Base-by-base conservation (phyloP, 2,329 filamentous ascomycete species). In the Botrytis fabae region DNA sequence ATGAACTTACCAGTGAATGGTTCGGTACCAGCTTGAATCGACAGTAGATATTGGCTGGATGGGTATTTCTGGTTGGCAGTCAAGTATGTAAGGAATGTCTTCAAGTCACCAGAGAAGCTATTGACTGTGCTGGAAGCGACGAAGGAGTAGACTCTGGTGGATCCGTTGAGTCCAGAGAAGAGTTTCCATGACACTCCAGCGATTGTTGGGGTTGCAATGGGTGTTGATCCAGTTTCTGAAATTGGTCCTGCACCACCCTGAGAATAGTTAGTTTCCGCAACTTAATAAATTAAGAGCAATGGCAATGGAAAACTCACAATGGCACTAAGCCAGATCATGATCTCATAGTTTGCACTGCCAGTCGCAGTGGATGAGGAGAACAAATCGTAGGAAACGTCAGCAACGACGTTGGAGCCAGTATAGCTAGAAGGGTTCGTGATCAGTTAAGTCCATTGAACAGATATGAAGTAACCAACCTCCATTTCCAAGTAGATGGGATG, bases 291-390 rank as follows among this genome's bases (percentile, higher is more conserved):
- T 6, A 7, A 42, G 18, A 1, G 6, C 12, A 32, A 42, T 32
- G 8, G 2, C 14, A 38, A 9, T 25, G 12, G 28, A n/a, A 16
- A 2, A 40, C 65, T 44, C 54, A 69, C 65, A 32, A 89, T 81
- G 44, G 86, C 87, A 5, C 82, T 85, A 40, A 88, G 82, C 89
- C 90, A 92, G 76, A 92, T 85, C 89, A 92, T 92, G 77, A 91
- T 83, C 81, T 91, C 90, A 78, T 88, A 90, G 77, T 88, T 83
- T n/a, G 84, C 79, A 60, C 83, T 84, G 44, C 81, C 81, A 1
- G 86, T 83, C 28, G 83, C 83, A 60, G 85, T 83, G 42, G 80
- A 78, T 12, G 83, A 82, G 25, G 88, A 88, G 82, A 91, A 91
- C 69, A 91, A 80, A 79, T 91, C 88, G 78, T 89, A 91, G 22